phyloP scores from a whole-genome alignment of 257 asterid species.

The Solanum neorickii region DNA sequence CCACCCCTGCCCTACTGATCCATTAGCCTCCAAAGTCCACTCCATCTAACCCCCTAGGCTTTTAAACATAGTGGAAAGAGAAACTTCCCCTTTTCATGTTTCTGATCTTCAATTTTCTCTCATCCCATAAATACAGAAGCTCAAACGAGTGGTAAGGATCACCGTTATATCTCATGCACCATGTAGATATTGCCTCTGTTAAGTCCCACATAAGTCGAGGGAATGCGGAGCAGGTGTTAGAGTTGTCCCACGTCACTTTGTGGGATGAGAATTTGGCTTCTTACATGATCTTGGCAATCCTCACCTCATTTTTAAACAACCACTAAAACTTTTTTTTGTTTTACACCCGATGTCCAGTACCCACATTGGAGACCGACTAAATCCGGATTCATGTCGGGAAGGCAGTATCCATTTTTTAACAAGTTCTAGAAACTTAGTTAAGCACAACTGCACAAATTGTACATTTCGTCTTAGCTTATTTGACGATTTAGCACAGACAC shows the following conservation, averaged over 20 bases:
- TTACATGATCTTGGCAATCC: not conserved
- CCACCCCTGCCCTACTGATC: not conserved
- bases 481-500: not conserved
- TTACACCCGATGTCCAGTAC: not conserved
- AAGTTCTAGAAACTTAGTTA: not conserved
- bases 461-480: not conserved
- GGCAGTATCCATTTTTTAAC: not conserved
- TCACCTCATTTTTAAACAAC: not conserved
- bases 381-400: not conserved
- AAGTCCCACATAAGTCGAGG: not conserved
- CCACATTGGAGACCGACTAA: not conserved
- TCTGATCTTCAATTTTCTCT: not conserved
- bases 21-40: not conserved
- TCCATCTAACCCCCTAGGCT: not conserved
- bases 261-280: not conserved
- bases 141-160: not conserved
- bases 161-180: not conserved
- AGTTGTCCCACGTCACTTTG: not conserved
- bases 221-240: not conserved
- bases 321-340: not conserved
- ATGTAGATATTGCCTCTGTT: not conserved
- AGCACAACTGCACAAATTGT: not conserved
- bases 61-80: not conserved
- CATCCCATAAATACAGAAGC: not conserved
- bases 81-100: not conserved